Conservation (phyloP, 2,329 filamentous ascomycete genomes). For the Calonectria pseudoturangicola region DNA sequence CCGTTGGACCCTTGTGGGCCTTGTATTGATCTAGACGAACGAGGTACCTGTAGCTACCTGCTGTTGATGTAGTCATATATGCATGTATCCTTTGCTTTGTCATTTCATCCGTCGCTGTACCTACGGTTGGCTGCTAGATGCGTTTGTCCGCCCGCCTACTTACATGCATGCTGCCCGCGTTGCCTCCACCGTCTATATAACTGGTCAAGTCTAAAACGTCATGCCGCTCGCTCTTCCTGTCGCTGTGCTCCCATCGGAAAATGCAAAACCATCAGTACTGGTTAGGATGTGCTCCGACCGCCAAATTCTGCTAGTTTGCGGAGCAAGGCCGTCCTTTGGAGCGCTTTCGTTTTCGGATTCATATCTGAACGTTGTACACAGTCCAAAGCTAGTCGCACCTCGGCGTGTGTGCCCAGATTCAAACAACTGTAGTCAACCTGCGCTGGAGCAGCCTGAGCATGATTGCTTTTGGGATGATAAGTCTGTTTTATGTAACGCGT, state of each 20-base stretch:
- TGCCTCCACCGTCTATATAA: slow-evolving; percentile 37
- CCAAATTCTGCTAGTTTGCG: slow-evolving; percentile 46
- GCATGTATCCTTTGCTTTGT: slow-evolving; percentile 31
- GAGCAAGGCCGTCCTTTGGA: slow-evolving; percentile 49
- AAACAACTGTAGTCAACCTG: slow-evolving; percentile 39
- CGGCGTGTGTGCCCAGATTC: slow-evolving; percentile 76
- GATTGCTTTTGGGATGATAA: slow-evolving; percentile 33
- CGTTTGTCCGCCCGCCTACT: slow-evolving; percentile 33
- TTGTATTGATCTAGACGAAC: neutral
- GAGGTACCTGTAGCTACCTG: neutral
- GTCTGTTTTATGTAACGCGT: slow-evolving; percentile 45
- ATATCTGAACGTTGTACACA: slow-evolving; percentile 68
- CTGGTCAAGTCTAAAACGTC: slow-evolving; percentile 32
- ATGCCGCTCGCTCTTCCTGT: slow-evolving; percentile 24
- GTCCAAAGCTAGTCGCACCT: slow-evolving; percentile 79
- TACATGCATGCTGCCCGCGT: slow-evolving; percentile 37
- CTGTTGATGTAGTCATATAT: slow-evolving; percentile 19
- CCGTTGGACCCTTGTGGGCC: slow-evolving; percentile 8
- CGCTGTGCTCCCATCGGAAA: slow-evolving; percentile 24
- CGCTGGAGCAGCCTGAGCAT: neutral
- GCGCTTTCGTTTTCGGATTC: slow-evolving; percentile 46
- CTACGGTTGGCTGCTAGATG: slow-evolving; percentile 32
- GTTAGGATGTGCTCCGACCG: slow-evolving; percentile 30
- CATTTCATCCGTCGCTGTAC: slow-evolving; percentile 26
- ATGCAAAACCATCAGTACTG: slow-evolving; percentile 38